Evolutionary conservation across 2,329 filamentous ascomycete species (phyloP).

Genomic region (Nemania sp.): DNA sequence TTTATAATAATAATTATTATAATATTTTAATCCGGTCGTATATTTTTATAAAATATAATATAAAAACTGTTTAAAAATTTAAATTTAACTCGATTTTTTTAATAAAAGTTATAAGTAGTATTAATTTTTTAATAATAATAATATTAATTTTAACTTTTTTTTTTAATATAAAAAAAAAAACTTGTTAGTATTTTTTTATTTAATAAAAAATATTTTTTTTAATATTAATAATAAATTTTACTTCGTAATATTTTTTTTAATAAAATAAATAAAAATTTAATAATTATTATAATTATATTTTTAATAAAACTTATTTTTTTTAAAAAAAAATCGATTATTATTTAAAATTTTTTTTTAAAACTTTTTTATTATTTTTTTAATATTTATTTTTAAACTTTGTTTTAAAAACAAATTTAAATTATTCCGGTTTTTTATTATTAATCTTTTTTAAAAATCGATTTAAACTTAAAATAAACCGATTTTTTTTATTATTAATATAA

Average conservation of each 20-base stretch:
- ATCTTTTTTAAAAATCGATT: neutral
- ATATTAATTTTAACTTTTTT: neutral
- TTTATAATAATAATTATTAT: neutral
- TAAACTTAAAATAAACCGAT: neutral
- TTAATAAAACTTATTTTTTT: neutral
- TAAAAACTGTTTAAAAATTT: slow-evolving; percentile 1
- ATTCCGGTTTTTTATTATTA: neutral
- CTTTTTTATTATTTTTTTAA: too few relatives aligned
- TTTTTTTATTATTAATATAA: neutral
- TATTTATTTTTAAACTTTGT: too few relatives aligned
- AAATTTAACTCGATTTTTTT: neutral
- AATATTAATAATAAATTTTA: neutral
- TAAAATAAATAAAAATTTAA: neutral
- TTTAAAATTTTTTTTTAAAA: too few relatives aligned
- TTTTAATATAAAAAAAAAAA: neutral
- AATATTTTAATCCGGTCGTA: too few relatives aligned
- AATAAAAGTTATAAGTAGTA: too few relatives aligned
- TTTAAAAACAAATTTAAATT: neutral
- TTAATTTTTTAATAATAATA: too few relatives aligned
- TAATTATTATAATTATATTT: neutral
- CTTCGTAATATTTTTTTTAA: neutral
- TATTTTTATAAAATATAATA: neutral
- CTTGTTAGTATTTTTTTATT: neutral
- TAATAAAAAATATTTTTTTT: neutral
- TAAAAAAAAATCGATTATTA: too few relatives aligned